Conservation (phyloP, 1,284 basidiomycete genomes). For the Cutaneotrichosporon sp. region DNA sequence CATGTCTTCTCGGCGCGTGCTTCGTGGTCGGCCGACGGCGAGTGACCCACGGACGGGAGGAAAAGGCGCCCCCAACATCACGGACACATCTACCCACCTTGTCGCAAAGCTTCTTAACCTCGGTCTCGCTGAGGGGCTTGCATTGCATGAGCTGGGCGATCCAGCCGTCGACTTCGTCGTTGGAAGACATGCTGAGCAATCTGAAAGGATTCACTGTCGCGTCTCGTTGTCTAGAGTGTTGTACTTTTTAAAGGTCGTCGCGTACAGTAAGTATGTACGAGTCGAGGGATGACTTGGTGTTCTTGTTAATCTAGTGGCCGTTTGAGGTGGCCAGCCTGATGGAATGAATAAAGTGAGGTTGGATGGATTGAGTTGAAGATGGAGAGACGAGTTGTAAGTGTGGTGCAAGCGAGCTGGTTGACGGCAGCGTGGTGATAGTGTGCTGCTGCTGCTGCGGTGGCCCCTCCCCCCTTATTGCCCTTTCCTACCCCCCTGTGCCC, state of each 20-base stretch:
- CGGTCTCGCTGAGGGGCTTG: conserved; percentile 92
- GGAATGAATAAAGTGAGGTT: no score
- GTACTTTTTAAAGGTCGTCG: no score
- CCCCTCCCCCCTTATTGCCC: background rate
- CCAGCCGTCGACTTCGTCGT: conserved; percentile 66
- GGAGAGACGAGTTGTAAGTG: background rate
- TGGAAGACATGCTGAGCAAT: conserved; percentile 29
- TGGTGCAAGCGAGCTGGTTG: background rate
- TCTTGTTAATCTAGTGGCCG: no score
- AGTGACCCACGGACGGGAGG: no score
- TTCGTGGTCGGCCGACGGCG: no score
- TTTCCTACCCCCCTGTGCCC: background rate
- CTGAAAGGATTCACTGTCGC: background rate
- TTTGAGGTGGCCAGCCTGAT: background rate
- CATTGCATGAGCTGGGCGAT: conserved; percentile 96
- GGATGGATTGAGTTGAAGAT: no score
- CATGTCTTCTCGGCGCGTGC: no score
- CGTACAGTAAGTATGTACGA: no score
- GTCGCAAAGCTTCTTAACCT: conserved; percentile 98
- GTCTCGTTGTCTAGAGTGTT: background rate
- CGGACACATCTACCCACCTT: conserved; percentile 64
- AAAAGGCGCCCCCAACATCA: background rate
- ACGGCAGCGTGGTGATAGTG: background rate
- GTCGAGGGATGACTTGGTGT: no score
- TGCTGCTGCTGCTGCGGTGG: background rate